Evolutionary conservation across 345 rosid genomes (phyloP), one percentile per base, ranked within the genome.

Genomic region (Raphanus raphanistrum): DNA sequence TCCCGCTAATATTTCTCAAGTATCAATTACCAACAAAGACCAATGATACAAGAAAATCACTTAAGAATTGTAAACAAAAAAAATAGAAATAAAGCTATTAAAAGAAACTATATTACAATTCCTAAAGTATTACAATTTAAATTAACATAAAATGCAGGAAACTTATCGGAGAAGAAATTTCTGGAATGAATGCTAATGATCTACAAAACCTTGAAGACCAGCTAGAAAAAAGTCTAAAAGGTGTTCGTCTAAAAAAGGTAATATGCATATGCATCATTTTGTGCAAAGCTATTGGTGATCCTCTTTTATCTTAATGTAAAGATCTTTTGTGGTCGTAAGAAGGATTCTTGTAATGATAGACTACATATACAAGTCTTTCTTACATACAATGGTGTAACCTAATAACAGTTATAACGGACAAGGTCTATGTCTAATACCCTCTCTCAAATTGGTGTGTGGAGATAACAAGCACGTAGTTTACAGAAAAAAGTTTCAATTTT

Each of bases 141-240:
- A 48, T 32, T 45, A 8, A 50, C 5, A 66, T 41, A 6, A 74
- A 82, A 60, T 69, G 76, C 83, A 93, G 98, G 79, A 84, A 87
- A 73, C 52, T 93, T 58, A 79, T 88, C 82, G 98, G 98, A 76
- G 95, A 93, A 84, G 90, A 87, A 71, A 84, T 93, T 65, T 87
- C 91, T 36, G 95, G 97, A 69, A 81, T 93, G 81, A 80, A 79
- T 60, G 76, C 84, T 68, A 85, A 83, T 61, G 95, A 91, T 78
- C 87, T 93, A 38, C 91, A 88, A 76, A 87, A 87, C 78, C 85
- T 93, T 70, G 98, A 93, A 85, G 87, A 83, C 75, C 86, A 90
- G 73, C 81, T 93, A 25, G 95, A 87, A 77, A 85, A 78, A 81
- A 91, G 97, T 81, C 81, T 91, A 69, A 89, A 83, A 77, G 85